Base-by-base conservation (phyloP, 2,329 filamentous ascomycete species). In the Pyrenochaeta sp. region DNA sequence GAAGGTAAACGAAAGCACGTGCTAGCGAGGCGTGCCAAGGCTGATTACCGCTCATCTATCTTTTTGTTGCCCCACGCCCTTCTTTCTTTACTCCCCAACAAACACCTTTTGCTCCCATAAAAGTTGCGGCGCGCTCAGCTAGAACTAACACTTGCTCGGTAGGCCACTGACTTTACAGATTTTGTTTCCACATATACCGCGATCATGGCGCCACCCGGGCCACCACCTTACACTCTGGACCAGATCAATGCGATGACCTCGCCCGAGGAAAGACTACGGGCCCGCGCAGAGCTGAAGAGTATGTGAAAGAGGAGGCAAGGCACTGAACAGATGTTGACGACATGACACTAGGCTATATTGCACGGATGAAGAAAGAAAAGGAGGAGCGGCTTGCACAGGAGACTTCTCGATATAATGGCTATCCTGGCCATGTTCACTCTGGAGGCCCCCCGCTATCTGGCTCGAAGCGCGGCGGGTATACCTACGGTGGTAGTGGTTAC, bases 261-360 rank as follows among this genome's bases (percentile, higher is more conserved):
- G 10, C 56, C 57, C 9, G 53, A 59, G 30, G 64, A 65, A 33
- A 48, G 53, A 27, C 40, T 63, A 41, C 58, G 61, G 44, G 68
- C 68, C 7, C 49, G 49, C 37, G 67, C 68, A 35, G 67, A 68
- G 47, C 45, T 69, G n/a, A 58, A 51, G 41, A 70, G 68, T 69
- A 68, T 23, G 67, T 66, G 51, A 33, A 57, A 60, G 36, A 61
- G 44, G 45, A 53, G 45, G 35, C 17, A 18, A n/a, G 2, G 31
- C 18, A 20, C 14, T 15, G 18, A 30, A 42, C 36, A 44, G 23
- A 21, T 53, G 10, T 51, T 64, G 45, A 70, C 61, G 27, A 29
- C 29, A 14, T 36, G 7, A 41, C 44, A 14, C 3, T 51, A 67
- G 61, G 57, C 51, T 68, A 64, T 18, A 58, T 64, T 23, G 54